Base-by-base conservation (phyloP, 176 grass and related monocot species). In the Phyllostachys edulis region DNA sequence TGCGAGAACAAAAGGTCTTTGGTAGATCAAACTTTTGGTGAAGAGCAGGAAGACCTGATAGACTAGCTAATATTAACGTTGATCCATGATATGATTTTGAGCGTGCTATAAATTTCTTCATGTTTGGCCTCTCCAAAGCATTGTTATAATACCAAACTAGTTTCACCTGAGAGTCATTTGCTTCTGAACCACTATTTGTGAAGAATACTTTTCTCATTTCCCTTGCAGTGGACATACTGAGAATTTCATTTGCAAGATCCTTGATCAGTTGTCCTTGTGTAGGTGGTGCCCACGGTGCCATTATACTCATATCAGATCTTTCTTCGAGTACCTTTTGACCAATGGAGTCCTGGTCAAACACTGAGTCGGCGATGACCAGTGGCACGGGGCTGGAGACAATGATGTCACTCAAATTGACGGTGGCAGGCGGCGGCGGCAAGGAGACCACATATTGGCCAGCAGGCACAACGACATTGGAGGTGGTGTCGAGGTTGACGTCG, bases 91-190 rank as follows among this genome's bases (percentile, higher is more conserved):
- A 99, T 87, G 96, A 69, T 77, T 99, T 95, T 90, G 91, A 76
- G 68, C 93, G 89, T 17, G 96, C 96, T 80, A 99, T 99, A 70
- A 99, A 96, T 83, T 99, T 99, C 75, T 99, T 99, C 89, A 96
- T 99, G 52, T 99, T 85, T 75, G 93, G 91, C 76, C 93, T 93
- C 66, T 93, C 96, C 80, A 98, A 54, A 84, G 96, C 96, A 67
- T 98, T 98, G 80, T 98, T 95, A 89, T 95, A 98, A 80, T 98
- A 98, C 96, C 96, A 98, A 61, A 98, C 93, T 51, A 99, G 88
- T 88, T 99, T 99, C 50, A 99, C 96, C 89, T 96, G 96, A 23
- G 96, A 96, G 71, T 99, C 96, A 86, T 99, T 99, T 67, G 96
- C 96, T 92, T 99, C 96, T 21, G 96, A 99, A 68, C 96, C 93